Conservation (phyloP, 345 rosid species). For the Hibiscus mutabilis region DNA sequence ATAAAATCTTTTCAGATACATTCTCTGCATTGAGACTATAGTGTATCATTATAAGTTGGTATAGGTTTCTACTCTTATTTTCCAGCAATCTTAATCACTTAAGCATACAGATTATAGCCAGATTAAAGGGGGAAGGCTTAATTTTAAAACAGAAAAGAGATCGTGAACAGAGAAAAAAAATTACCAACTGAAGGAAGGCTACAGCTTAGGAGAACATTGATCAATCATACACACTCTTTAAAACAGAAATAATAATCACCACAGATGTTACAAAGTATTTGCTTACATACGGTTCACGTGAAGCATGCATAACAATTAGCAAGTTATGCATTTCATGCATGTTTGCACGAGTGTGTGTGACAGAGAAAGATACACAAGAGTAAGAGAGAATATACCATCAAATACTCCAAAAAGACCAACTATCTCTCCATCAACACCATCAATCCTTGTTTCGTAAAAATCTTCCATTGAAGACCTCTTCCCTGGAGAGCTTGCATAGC, state of each 20-base stretch:
- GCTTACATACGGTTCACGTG: not conserved
- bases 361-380: not conserved
- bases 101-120: not conserved
- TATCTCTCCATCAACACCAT: conserved; percentile 84
- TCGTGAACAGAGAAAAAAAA: not conserved
- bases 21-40: not conserved
- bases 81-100: not conserved
- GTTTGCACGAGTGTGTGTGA: conserved; percentile 4
- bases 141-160: not conserved
- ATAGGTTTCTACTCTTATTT: not conserved
- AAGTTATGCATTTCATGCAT: not conserved
- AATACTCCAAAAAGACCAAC: conserved; percentile 99
- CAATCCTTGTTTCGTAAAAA: conserved; percentile 90
- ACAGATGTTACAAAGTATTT: not conserved
- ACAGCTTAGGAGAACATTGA: not conserved
- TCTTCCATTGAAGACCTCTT: conserved; percentile 99
- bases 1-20: conserved; percentile 19
- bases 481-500: conserved; percentile 97
- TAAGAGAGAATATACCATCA: conserved; percentile 63
- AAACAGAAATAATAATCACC: not conserved
- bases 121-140: not conserved
- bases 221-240: not conserved
- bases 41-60: conserved; percentile 3
- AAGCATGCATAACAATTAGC: not conserved
- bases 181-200: not conserved